Percentiles rank a stretch among this genome's conserved stretches.
phyloP scores from a whole-genome alignment of 805 yeast species.

The Kuraishia hungarica region DNA sequence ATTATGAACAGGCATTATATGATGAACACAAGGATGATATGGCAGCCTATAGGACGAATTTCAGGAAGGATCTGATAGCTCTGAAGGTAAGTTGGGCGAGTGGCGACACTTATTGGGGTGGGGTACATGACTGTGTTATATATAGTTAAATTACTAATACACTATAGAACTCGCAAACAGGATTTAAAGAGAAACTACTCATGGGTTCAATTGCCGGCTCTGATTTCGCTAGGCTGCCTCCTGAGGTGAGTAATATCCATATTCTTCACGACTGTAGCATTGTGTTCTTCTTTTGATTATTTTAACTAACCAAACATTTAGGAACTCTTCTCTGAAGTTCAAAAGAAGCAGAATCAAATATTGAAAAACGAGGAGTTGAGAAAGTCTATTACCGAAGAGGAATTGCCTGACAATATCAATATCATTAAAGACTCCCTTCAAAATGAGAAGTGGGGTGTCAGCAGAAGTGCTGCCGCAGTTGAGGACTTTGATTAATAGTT shows the following conservation, averaged over 20 bases:
- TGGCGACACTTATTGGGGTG: no score
- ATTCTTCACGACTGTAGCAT: no score
- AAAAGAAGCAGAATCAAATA: constrained; percentile 18
- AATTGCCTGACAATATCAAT: constrained; percentile 17
- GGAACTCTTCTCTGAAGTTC: constrained; percentile 18
- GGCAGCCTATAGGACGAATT: constrained; percentile 15
- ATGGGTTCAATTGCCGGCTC: constrained; percentile 10
- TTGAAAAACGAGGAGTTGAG: constrained; percentile 21
- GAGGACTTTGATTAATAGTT: constrained; percentile 12
- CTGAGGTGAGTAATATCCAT: constrained; percentile 1
- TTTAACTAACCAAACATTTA: background rate
- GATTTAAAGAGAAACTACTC: constrained; percentile 14
- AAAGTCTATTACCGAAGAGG: constrained; percentile 15
- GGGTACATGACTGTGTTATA: no score
- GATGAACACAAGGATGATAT: constrained; percentile 9
- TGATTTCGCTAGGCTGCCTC: constrained; percentile 15
- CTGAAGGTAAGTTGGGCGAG: constrained; percentile 8
- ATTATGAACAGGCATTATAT: constrained; percentile 17
- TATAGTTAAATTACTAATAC: background rate
- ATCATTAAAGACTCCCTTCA: constrained; percentile 16
- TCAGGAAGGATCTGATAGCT: constrained; percentile 23
- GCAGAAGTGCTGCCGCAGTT: constrained; percentile 24
- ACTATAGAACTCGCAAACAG: constrained; percentile 13
- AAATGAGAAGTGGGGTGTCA: constrained; percentile 25
- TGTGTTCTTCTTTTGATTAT: no score